A percentile compares a stretch with the other conserved stretches of the same genome.
Conservation (phyloP, 257 asterid genomes). For the Plectranthus barbatus region DNA sequence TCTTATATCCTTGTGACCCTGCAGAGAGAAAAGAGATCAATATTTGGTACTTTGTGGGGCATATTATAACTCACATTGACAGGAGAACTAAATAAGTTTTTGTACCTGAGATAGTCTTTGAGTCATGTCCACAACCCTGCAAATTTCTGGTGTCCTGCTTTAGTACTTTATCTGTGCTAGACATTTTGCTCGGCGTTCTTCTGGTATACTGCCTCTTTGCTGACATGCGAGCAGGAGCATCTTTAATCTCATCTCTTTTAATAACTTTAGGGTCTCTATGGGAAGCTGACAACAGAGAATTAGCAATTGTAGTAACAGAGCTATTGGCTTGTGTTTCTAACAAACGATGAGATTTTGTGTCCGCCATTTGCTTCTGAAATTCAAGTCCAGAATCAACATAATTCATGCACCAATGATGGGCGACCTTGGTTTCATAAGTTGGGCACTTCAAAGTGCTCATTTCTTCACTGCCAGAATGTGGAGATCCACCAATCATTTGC, state of each 20-base stretch:
- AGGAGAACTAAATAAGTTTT: slow-evolving; percentile 1
- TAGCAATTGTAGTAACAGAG: slow-evolving; percentile 13
- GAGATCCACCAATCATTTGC: slow-evolving; percentile 17
- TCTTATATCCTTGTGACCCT: slow-evolving; percentile 33
- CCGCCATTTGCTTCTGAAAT: slow-evolving; percentile 30
- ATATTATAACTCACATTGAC: slow-evolving; percentile 3
- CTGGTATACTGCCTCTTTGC: slow-evolving; percentile 20
- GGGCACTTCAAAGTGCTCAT: slow-evolving; percentile 17
- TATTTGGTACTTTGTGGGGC: not conserved
- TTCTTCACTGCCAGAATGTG: slow-evolving; percentile 15
- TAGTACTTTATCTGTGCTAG: slow-evolving; percentile 14
- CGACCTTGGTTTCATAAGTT: slow-evolving; percentile 14
- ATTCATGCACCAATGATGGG: slow-evolving; percentile 7
- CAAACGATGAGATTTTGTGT: slow-evolving; percentile 11
- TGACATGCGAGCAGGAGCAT: slow-evolving; percentile 14
- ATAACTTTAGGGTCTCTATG: slow-evolving; percentile 8
- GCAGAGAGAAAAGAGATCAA: slow-evolving; percentile 23
- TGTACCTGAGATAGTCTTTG: slow-evolving; percentile 42
- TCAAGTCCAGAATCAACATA: slow-evolving; percentile 12
- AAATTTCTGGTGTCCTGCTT: slow-evolving; percentile 22
- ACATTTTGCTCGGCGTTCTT: slow-evolving; percentile 27
- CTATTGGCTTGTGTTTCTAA: slow-evolving; percentile 23
- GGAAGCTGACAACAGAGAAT: slow-evolving; percentile 21
- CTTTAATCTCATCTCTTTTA: slow-evolving; percentile 23
- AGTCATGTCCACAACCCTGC: slow-evolving; percentile 17